Conservation (phyloP, 2,329 filamentous ascomycete species). For the Venturiaceae sp. region DNA sequence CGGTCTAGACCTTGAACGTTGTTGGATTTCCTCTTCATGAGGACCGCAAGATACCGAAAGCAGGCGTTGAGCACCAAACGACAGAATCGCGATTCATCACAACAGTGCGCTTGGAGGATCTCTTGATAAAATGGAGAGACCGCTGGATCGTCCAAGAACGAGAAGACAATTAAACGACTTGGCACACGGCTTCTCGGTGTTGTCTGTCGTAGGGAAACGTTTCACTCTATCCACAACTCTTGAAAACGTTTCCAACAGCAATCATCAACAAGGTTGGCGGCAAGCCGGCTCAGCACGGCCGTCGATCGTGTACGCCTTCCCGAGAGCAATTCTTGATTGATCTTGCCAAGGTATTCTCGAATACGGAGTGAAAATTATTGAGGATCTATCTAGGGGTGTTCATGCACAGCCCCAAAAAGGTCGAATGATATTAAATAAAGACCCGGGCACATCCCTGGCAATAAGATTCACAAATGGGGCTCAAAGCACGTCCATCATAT, state of each 20-base stretch:
- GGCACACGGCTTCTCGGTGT: too few species aligned
- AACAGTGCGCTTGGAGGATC: neutral
- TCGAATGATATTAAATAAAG: neutral
- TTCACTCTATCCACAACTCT: neutral
- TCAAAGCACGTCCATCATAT: neutral
- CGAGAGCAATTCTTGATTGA: neutral
- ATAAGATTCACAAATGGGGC: neutral
- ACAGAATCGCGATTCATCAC: neutral
- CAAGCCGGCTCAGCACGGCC: neutral
- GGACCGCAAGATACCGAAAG: neutral
- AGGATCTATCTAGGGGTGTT: neutral
- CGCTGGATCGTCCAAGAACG: neutral
- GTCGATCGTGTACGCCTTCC: too few species aligned
- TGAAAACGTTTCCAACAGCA: neutral
- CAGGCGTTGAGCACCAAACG: neutral
- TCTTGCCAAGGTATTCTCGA: neutral
- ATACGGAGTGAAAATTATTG: neutral
- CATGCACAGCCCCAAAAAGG: neutral
- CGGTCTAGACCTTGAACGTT: neutral
- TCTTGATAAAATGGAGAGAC: neutral
- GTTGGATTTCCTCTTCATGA: neutral
- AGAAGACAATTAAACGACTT: neutral
- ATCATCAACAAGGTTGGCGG: neutral
- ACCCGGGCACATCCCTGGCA: neutral
- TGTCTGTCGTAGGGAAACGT: neutral